Evolutionary conservation across 2,329 filamentous ascomycete genomes (phyloP).

Genomic region (Hymenoscyphus fraxineus): DNA sequence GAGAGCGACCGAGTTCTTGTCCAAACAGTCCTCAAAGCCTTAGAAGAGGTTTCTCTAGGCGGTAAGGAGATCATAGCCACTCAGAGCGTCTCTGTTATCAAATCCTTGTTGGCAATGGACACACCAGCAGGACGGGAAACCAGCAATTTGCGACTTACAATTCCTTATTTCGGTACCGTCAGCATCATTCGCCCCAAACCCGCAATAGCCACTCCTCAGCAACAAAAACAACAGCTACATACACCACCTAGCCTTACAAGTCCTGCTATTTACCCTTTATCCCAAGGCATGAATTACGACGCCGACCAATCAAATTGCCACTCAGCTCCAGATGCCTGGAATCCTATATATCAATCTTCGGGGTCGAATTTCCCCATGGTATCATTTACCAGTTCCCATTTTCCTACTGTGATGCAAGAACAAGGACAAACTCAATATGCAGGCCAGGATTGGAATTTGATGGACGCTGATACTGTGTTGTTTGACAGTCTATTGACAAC

Average conservation of each 20-base stretch:
- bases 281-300: not conserved
- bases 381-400: conserved; percentile 28
- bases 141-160: conserved; percentile 31
- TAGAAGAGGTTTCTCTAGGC: conserved; percentile 22
- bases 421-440: conserved; percentile 9
- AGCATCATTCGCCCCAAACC: conserved; percentile 26
- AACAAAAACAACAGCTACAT: not conserved
- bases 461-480: conserved; percentile 29
- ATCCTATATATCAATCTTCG: not conserved
- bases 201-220: not conserved
- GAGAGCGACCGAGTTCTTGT: conserved; percentile 25
- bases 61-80: conserved; percentile 25
- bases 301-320: not conserved
- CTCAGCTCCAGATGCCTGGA: conserved; percentile 9
- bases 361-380: conserved; percentile 16
- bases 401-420: conserved; percentile 18
- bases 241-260: not conserved
- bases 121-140: conserved; percentile 15
- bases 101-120: conserved; percentile 28
- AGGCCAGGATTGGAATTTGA: conserved; percentile 21
- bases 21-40: conserved; percentile 22
- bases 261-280: not conserved
- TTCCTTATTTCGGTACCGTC: conserved; percentile 34
- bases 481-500: conserved; percentile 33
- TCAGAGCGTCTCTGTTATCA: conserved; percentile 32